Evolutionary conservation across 192 early-diverging fungal species (phyloP).

Genomic region (Lunasporangiospora selenospora): DNA sequence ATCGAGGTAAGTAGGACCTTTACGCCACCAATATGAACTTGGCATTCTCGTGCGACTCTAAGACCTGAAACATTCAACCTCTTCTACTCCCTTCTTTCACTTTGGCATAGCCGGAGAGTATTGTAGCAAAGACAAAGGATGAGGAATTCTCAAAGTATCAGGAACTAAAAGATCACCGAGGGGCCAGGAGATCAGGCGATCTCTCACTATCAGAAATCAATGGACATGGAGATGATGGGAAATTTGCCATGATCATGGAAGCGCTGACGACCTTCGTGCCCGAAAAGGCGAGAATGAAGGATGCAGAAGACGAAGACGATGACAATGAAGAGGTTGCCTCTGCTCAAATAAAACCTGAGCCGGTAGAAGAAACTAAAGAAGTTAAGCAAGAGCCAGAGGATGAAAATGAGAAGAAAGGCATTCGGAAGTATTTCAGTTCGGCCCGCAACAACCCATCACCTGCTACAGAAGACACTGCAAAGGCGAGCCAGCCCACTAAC

Average conservation of each 20-base stretch:
- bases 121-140: constrained; percentile 8
- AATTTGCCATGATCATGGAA: constrained; percentile 13
- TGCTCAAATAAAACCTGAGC: too few species aligned
- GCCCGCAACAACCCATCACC: neutral
- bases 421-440: constrained; percentile 27
- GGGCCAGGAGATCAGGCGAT: constrained; percentile 12
- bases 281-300: constrained; percentile 34
- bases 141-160: neutral
- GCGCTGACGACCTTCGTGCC: constrained; percentile 41
- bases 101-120: constrained; percentile 7
- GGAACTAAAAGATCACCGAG: neutral
- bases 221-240: constrained; percentile 18
- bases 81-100: neutral
- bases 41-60: too few species aligned
- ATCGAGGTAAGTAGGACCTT: constrained; percentile 20
- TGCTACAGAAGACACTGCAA: constrained; percentile 6
- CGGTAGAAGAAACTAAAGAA: neutral
- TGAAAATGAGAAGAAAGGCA: constrained; percentile 20
- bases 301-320: constrained; percentile 15
- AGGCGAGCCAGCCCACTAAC: constrained; percentile 16
- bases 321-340: constrained; percentile 14
- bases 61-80: too few species aligned
- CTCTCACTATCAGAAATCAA: constrained; percentile 25
- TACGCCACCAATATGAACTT: too few species aligned
- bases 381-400: constrained; percentile 11